Evolutionary conservation across 495 filamentous ascomycete species (phyloP).

Genomic region (Bacidia rubella): DNA sequence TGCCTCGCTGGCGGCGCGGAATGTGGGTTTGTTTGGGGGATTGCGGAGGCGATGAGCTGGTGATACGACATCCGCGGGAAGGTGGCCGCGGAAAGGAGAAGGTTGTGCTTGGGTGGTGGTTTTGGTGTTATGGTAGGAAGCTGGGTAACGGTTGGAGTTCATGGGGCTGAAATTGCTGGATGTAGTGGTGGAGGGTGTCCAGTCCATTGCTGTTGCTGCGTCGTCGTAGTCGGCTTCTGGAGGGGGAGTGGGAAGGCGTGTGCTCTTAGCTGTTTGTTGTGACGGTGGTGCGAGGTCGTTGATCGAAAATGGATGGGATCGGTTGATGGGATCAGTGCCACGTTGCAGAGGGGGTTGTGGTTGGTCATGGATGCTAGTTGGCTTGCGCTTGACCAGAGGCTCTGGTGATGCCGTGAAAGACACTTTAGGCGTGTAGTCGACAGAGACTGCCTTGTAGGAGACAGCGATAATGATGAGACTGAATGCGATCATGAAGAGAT

Average conservation of each 20-base stretch:
- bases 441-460: slow-evolving; percentile 37
- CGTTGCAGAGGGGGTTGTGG: slow-evolving; percentile 4
- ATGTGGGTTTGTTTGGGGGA: slow-evolving; percentile 37
- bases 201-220: slow-evolving; percentile 53
- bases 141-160: slow-evolving; percentile 22
- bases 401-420: slow-evolving; percentile 34
- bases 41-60: slow-evolving; percentile 52
- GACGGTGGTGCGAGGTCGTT: slow-evolving; percentile 26
- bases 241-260: slow-evolving; percentile 27
- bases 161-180: slow-evolving; percentile 33
- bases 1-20: slow-evolving; percentile 29
- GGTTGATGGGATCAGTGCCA: slow-evolving; percentile 14
- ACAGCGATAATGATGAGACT: slow-evolving; percentile 24
- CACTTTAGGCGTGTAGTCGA: slow-evolving; percentile 45
- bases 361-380: slow-evolving; percentile 14
- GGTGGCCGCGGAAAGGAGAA: slow-evolving; percentile 44
- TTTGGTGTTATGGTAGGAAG: slow-evolving; percentile 17
- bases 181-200: slow-evolving; percentile 51
- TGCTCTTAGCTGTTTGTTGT: slow-evolving; percentile 18
- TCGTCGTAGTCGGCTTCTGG: slow-evolving; percentile 34
- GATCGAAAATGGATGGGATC: slow-evolving; percentile 28
- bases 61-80: slow-evolving; percentile 51
- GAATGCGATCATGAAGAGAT: slow-evolving; percentile 34
- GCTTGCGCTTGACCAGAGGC: slow-evolving; percentile 16
- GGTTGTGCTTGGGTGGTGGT: slow-evolving; percentile 26